These are phyloP conservation scores for Aspergillus egyptiacus DNA, from an alignment of 495 filamentous ascomycete genomes.

Conservation along the genomic window DNA sequence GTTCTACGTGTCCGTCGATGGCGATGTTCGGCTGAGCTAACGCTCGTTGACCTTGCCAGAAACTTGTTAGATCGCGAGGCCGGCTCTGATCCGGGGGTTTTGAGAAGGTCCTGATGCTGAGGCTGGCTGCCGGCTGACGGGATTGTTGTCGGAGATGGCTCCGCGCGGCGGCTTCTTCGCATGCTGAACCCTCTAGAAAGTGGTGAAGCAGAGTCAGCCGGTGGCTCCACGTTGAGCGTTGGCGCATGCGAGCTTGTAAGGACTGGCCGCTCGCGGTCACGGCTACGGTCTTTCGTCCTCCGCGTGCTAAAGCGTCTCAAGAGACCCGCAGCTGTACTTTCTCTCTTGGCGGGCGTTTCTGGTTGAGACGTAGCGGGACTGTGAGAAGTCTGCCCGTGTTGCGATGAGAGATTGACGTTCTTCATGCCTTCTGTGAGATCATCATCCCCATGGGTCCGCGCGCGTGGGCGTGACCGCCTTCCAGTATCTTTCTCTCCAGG, in stretches of 20 bases:
- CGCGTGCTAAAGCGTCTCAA: slow-evolving; percentile 88
- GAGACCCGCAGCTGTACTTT: slow-evolving; percentile 80
- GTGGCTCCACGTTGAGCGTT: slow-evolving; percentile 65
- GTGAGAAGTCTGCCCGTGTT: slow-evolving; percentile 47
- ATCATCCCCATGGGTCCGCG: slow-evolving; percentile 92
- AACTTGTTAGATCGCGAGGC: slow-evolving; percentile 54
- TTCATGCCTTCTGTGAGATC: slow-evolving; percentile 74
- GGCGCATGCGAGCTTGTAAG: slow-evolving; percentile 59
- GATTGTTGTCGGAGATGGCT: slow-evolving; percentile 47
- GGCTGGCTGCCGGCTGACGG: slow-evolving; percentile 61
- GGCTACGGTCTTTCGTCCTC: slow-evolving; percentile 52
- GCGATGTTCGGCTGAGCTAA: slow-evolving; percentile 76
- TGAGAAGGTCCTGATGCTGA: slow-evolving; percentile 66
- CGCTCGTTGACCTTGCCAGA: slow-evolving; percentile 75
- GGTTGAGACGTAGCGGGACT: slow-evolving; percentile 50
- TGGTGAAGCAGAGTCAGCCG: slow-evolving; percentile 54
- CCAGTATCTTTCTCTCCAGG: slow-evolving; percentile 74
- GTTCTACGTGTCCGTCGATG: slow-evolving; percentile 54
- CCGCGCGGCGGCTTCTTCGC: slow-evolving; percentile 59
- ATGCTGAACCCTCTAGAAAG: slow-evolving; percentile 79
- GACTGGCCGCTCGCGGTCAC: slow-evolving; percentile 48
- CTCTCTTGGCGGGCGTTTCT: slow-evolving; percentile 69
- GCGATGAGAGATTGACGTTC: slow-evolving; percentile 56
- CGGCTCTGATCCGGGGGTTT: slow-evolving; percentile 58
- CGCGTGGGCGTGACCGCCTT: slow-evolving; percentile 73